Percentiles rank a stretch among this genome's conserved stretches.
Evolutionary conservation across 2,329 filamentous ascomycete genomes (phyloP).

Genomic region (Stemphylium lycopersici): DNA sequence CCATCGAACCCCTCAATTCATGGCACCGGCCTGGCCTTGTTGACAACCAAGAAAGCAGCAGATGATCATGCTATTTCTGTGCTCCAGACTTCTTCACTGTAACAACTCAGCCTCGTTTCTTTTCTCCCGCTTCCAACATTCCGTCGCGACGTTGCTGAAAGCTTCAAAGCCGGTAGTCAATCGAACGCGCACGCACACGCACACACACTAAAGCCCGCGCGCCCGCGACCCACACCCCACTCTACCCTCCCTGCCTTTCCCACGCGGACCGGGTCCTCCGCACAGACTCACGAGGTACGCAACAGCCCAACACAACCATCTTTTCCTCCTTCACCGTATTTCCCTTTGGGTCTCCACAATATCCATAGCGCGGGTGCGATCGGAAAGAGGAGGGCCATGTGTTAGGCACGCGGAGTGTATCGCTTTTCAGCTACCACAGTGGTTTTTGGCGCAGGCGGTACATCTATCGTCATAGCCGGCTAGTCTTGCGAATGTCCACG

Average conservation of each 20-base stretch:
- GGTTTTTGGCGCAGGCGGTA: conserved; percentile 16
- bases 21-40: conserved; percentile 22
- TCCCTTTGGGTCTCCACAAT: not conserved
- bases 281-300: conserved; percentile 19
- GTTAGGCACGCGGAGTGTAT: conserved; percentile 9
- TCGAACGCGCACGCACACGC: conserved; percentile 2
- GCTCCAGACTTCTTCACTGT: conserved; percentile 16
- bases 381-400: conserved; percentile 12
- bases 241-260: conserved; percentile 2
- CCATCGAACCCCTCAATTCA: conserved; percentile 30
- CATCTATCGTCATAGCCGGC: conserved; percentile 28
- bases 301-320: conserved; percentile 7
- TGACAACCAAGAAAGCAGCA: conserved; percentile 11
- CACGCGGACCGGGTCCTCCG: conserved; percentile 13
- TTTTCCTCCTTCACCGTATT: conserved; percentile 13
- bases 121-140: not conserved
- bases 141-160: conserved; percentile 6
- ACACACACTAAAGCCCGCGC: conserved; percentile 8
- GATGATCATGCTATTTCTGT: conserved; percentile 2
- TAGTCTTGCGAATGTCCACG: conserved; percentile 30
- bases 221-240: conserved; percentile 18
- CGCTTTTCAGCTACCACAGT: conserved; percentile 1
- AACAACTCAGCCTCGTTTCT: conserved; percentile 13
- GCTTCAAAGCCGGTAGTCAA: conserved; percentile 2
- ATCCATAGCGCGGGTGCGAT: conserved; percentile 8